Evolutionary conservation across 192 early-diverging fungal genomes (phyloP).

Genomic region (Podila verticillata): DNA sequence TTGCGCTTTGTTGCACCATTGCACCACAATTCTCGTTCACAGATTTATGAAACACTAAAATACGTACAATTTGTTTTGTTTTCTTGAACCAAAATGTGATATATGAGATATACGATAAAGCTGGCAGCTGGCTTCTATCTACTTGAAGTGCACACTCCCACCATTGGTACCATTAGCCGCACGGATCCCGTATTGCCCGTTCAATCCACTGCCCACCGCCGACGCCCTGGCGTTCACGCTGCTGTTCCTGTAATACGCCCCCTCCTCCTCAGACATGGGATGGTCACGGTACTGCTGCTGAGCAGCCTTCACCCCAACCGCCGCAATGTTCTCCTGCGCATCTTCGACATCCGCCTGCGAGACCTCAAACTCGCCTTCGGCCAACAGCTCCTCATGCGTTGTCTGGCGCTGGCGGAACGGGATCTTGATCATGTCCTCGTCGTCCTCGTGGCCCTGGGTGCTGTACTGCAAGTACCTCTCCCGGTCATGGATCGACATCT

Average conservation of each 20-base stretch:
- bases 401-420: neutral
- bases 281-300: slow-evolving; percentile 35
- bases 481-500: slow-evolving; percentile 42
- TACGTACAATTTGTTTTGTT: no score
- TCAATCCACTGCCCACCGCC: slow-evolving; percentile 19
- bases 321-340: slow-evolving; percentile 19
- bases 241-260: neutral
- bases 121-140: no score
- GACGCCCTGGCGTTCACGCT: neutral
- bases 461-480: slow-evolving; percentile 42
- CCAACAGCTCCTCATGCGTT: neutral
- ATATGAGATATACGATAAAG: no score
- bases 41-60: no score
- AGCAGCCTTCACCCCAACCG: slow-evolving; percentile 8
- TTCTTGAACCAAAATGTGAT: no score
- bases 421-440: slow-evolving; percentile 11
- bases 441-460: slow-evolving; percentile 41
- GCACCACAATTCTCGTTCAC: no score
- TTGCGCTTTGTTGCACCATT: no score
- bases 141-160: no score
- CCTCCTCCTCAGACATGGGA: neutral
- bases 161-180: neutral
- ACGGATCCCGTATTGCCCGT: slow-evolving; percentile 20
- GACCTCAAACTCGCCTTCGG: slow-evolving; percentile 8
- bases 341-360: slow-evolving; percentile 12